phyloP scores from a whole-genome alignment of 805 yeast genomes.

The Wickerhamomyces pijperi region DNA sequence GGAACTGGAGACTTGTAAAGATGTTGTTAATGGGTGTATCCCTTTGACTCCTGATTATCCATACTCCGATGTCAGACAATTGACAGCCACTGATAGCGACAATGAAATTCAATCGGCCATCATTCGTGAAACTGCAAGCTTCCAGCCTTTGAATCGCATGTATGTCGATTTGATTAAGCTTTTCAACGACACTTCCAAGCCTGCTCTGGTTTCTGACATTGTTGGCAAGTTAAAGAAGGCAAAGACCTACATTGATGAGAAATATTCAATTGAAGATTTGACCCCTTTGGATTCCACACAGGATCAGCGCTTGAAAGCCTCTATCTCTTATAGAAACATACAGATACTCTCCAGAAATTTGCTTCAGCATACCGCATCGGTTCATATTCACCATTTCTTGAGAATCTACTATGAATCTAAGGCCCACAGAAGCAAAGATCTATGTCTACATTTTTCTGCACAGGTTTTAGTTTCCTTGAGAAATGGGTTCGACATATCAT shows the following conservation, averaged over 20 bases:
- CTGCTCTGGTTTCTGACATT: not conserved
- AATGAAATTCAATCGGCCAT: conserved; percentile 6
- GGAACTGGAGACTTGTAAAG: conserved; percentile 5
- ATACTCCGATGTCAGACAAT: conserved; percentile 7
- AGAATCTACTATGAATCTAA: not conserved
- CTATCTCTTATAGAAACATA: not conserved
- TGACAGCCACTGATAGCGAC: conserved; percentile 5
- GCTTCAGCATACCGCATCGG: not conserved
- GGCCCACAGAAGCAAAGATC: not conserved
- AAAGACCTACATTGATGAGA: not conserved
- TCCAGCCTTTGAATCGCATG: conserved; percentile 1
- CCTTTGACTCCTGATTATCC: conserved; percentile 4
- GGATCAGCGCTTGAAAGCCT: not conserved
- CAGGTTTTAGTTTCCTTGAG: not conserved
- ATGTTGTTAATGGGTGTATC: conserved; percentile 7
- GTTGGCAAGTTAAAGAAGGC: not conserved
- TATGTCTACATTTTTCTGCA: not conserved
- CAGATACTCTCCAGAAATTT: not conserved
- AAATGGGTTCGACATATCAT: too few species aligned
- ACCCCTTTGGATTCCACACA: not conserved
- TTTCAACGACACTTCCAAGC: conserved; percentile 6
- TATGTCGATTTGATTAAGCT: conserved; percentile 3
- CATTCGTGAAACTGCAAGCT: conserved; percentile 2
- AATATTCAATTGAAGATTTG: not conserved
- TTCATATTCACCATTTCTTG: not conserved